phyloP scores from a whole-genome alignment of 176 grass and related monocot genomes.

The Oryza meyeriana region DNA sequence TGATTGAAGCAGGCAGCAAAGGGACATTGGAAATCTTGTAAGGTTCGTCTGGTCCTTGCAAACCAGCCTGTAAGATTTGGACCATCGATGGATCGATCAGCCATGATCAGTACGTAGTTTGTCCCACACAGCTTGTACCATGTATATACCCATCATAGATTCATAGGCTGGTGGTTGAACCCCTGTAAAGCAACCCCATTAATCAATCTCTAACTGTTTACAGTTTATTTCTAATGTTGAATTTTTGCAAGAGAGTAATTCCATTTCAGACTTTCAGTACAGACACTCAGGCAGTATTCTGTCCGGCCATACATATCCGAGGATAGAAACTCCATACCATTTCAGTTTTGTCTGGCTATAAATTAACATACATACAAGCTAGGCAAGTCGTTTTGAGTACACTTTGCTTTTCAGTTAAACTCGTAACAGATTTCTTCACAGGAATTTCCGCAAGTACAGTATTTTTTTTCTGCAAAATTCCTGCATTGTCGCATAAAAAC shows the following conservation, averaged over 20 bases:
- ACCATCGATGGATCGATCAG: conserved; percentile 27
- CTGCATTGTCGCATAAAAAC: neutral
- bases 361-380: neutral
- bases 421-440: too few species aligned
- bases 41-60: conserved; percentile 37
- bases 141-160: neutral
- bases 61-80: conserved; percentile 37
- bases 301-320: neutral
- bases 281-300: neutral
- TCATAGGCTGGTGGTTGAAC: conserved; percentile 28
- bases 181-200: neutral
- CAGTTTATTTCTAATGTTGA: neutral
- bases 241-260: neutral
- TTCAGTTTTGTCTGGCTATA: neutral
- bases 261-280: neutral
- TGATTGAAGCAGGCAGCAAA: conserved; percentile 27
- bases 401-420: neutral
- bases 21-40: conserved; percentile 39
- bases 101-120: neutral
- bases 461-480: neutral
- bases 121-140: conserved; percentile 4
- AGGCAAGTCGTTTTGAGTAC: neutral
- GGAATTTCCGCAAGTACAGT: neutral
- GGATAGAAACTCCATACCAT: neutral
- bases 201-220: neutral